phyloP scores from a whole-genome alignment of 2,329 filamentous ascomycete species.

The Penicillium psychrosexuale region DNA sequence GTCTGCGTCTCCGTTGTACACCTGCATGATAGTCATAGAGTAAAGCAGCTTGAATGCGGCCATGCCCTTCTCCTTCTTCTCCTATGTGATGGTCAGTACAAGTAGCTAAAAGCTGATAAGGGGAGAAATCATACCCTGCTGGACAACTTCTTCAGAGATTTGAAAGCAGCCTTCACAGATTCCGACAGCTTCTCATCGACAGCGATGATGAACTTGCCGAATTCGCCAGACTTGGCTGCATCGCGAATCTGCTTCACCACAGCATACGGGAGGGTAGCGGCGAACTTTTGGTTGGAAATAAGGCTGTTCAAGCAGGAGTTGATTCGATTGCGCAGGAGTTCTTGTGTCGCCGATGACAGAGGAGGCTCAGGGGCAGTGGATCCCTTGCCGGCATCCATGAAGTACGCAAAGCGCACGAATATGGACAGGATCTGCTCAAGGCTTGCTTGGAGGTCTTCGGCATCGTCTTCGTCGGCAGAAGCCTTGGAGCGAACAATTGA shows the following conservation, averaged over 20 bases:
- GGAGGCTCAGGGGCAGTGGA: constrained; percentile 43
- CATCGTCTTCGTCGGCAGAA: constrained; percentile 27
- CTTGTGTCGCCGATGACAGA: constrained; percentile 48
- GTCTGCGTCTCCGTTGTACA: constrained; percentile 87
- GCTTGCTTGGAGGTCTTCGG: constrained; percentile 40
- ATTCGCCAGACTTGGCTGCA: constrained; percentile 34
- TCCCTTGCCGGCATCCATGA: constrained; percentile 36
- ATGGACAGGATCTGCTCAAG: constrained; percentile 46
- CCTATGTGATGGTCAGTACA: constrained; percentile 42
- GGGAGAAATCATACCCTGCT: constrained; percentile 31
- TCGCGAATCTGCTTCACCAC: constrained; percentile 43
- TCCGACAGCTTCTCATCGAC: constrained; percentile 47
- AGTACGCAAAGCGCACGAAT: constrained; percentile 52
- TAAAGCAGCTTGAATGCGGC: constrained; percentile 77
- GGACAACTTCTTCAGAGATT: constrained; percentile 37
- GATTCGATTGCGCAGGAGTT: constrained; percentile 54
- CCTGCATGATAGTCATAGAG: constrained; percentile 77
- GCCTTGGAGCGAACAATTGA: constrained; percentile 46
- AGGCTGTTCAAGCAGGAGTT: constrained; percentile 55
- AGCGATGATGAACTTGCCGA: constrained; percentile 47
- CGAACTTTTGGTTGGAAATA: constrained; percentile 41
- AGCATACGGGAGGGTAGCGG: constrained; percentile 38
- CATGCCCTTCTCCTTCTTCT: constrained; percentile 48
- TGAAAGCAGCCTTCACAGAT: constrained; percentile 43
- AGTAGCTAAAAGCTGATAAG: not conserved